Base-by-base conservation (phyloP, 2,329 filamentous ascomycete genomes). In the Aspergillus uvarum region DNA sequence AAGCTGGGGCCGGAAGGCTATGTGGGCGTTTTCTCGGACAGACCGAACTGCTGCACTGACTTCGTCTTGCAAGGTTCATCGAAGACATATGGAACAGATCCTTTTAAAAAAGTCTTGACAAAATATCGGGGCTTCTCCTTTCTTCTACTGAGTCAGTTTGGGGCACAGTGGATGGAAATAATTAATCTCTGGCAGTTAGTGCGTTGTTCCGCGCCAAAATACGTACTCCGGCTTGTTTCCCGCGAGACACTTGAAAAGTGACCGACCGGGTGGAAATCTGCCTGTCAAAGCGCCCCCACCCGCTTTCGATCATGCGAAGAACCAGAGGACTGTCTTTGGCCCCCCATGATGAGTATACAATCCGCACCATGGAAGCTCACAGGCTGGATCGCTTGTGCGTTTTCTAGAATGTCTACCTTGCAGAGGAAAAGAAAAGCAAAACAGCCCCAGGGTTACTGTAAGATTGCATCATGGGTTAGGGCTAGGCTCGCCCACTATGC, bases 271-370 rank as follows among this genome's bases (percentile, higher is more conserved):
- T 54, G 42, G 52, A 47, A 35, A 47, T 44, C 14, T 26, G 19
- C 16, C 24, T 31, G 42, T 44, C 52, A 54, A 54, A 47, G 52
- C 52, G 52, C 52, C 52, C 52, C 52, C 52, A 54, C 52, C 26
- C 26, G 14, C 21, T 16, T 21, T 47, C 35, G 19, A 50, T 16
- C 48, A 24, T n/a, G 35, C 12, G 31, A 26, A 38, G 35, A 54
- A 47, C 52, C 35, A 26, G 38, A 44, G 26, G 14, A 47, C 26
- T 44, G 35, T 21, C 35, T 29, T 54, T 31, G 38, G 21, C 35
- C 29, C 35, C 22, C 35, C 16, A 21, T 24, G 22, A 16, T 47
- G 52, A 16, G 10, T 24, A 24, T 21, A 29, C 22, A 10, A 22
- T 38, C n/a, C 38, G 3, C 38, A 44, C 6, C 6, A 44, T 19